Base-by-base conservation (phyloP, 2,329 filamentous ascomycete species). In the Neofusicoccum ribis region DNA sequence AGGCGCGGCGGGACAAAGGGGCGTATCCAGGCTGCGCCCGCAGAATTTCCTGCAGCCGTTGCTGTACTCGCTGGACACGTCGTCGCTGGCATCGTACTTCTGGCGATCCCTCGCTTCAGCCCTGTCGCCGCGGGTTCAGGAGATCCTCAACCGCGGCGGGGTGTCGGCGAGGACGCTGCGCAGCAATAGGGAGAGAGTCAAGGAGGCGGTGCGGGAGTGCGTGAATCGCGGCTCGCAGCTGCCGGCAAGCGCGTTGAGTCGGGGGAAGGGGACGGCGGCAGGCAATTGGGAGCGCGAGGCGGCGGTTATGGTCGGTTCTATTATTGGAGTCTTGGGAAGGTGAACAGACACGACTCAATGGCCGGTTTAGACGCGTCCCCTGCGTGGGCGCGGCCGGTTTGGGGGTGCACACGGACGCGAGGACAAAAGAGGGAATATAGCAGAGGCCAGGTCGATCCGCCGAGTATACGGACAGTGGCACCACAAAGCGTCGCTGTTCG, bases 231-330 rank as follows among this genome's bases (percentile, higher is more conserved):
- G 94, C 0, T 90, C 88, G 41, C 86, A 89, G 74, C 74, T 90
- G 59, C 91, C 92, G 1, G 84, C 83, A 14, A 85, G 74, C 27
- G 73, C 82, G 0, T 73, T 87, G 51, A 76, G 69, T 66, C 81
- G 75, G 52, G 76, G 76, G 39, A 78, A 83, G 47, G 73, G 79
- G n/a, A 79, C 79, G 12, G 80, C 80, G 68, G 79, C 76, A 68
- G 82, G 80, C 6, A 85, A 82, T 64, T 97, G 92, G 92, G 94
- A 97, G 72, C 86, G 94, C 44, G 95, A 98, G 79, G 90, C 93
- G 54, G 93, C 93, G 1, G 93, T 98, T 54, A 97, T 98, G 94
- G 91, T 96, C 47, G 90, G 91, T 61, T 91, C 91, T 71, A 88
- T 97, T 5, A 83, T 93, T 58, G 84, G 85, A n/a, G 76, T 79